A percentile compares a stretch with the other conserved stretches of the same genome.
phyloP scores from a whole-genome alignment of 305 asterid genomes.

The Solanum hybrid region DNA sequence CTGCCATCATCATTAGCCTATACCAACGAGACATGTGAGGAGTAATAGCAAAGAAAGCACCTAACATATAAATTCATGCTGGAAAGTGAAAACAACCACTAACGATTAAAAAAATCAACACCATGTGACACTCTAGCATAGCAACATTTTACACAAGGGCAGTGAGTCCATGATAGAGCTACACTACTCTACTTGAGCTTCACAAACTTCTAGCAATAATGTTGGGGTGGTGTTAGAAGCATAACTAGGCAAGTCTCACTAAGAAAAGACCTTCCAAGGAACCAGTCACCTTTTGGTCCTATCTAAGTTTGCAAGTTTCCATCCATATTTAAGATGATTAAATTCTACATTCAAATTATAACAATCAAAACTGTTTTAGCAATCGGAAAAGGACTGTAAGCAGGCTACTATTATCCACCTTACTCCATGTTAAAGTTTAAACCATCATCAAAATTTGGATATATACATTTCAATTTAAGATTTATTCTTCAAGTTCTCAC shows the following conservation, averaged over 20 bases:
- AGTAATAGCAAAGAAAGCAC: neutral
- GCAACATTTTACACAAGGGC: neutral
- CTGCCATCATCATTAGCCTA: constrained; percentile 94
- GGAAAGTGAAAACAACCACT: neutral
- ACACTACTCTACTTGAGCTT: neutral
- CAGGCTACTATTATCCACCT: neutral
- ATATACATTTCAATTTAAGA: neutral
- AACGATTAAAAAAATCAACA: neutral
- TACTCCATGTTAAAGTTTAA: neutral
- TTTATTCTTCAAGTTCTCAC: neutral
- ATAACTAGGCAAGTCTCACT: neutral
- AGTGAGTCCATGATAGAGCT: neutral
- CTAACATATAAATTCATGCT: neutral
- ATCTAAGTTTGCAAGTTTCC: neutral
- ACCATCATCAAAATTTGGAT: neutral
- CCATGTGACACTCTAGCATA: neutral
- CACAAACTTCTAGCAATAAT: neutral
- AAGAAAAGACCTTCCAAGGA: neutral
- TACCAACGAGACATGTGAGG: constrained; percentile 1
- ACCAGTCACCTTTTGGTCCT: neutral
- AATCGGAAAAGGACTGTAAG: neutral
- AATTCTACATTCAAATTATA: neutral
- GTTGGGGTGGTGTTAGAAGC: neutral
- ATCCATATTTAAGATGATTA: neutral
- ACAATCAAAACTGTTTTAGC: neutral